Base-by-base conservation (phyloP, 768 basidiomycete genomes). In the Mycena chlorophos region DNA sequence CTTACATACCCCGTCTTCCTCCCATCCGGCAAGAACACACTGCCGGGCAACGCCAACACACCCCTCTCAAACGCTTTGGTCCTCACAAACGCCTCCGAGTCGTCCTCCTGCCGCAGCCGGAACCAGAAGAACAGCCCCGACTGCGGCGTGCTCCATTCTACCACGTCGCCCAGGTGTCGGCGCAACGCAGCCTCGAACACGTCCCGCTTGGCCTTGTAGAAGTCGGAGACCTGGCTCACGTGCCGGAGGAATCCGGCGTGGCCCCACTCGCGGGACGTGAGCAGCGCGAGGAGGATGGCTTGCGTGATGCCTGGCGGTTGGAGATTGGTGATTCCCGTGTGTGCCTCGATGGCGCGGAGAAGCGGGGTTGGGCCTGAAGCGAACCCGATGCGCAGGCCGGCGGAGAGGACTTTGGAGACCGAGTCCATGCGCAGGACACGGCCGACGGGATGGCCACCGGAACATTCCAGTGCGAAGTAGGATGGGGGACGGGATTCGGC, bases 111-210 rank as follows among this genome's bases (percentile, higher is more conserved):
- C 16, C 66, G 71, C 47, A 90, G 77, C 67, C 86, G 88, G 72
- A 90, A 89, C 89, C 91, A 95, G 68, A 92, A 85, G 77, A 96
- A 95, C 90, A 95, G 90, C 59, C 91, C 89, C 22, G 89, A 84
- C 63, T 86, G 84, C 8, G 90, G 91, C 0, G 75, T 69, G 51
- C 67, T 73, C 87, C 87, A 89, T 68, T 87, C 83, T 17, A 85
- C 92, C 28, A 95, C 50, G 34, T 20, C 29, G 47, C 75, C 73
- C n/a, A 97, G 81, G 69, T 96, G 82, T 65, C 80, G 83, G 64
- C 81, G 76, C 77, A 94, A 84, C 47, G 88, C 86, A 1, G 67
- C 69, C 69, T 92, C 88, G 68, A 97, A 96, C 20, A 85, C 75
- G 63, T 92, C 86, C 53, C 91, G 77, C 71, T 87, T 89, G 60